Conservation (phyloP, 768 basidiomycete genomes). For the Pleurotus ostreatus region DNA sequence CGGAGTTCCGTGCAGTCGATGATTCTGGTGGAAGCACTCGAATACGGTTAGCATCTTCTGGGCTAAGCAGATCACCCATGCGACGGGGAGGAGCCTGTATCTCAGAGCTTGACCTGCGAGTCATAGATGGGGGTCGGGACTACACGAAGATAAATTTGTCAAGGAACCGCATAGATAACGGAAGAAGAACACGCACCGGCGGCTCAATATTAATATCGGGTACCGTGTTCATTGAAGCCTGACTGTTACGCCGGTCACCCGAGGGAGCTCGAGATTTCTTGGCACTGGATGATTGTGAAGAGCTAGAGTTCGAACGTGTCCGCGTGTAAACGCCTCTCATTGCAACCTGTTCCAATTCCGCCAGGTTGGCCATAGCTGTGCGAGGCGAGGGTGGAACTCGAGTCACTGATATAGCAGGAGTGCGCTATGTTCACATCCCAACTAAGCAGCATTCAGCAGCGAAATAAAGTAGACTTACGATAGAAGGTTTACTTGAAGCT, state of each 20-base stretch:
- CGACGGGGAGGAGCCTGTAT: neutral
- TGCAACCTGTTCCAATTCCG: neutral
- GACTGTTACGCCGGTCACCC: constrained; percentile 11
- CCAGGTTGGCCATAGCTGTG: constrained; percentile 9
- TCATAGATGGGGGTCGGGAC: constrained; percentile 21
- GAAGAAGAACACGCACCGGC: constrained; percentile 25
- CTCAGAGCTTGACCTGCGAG: constrained; percentile 13
- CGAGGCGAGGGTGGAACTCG: constrained; percentile 2
- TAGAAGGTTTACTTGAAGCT: constrained; percentile 26
- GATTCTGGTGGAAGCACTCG: constrained; percentile 5
- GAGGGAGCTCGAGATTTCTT: constrained; percentile 7
- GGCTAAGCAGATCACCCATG: constrained; percentile 9
- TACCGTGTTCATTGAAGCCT: constrained; percentile 20
- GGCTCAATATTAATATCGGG: constrained; percentile 32
- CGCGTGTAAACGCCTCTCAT: constrained; percentile 17
- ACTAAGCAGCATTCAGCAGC: neutral
- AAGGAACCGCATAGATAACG: constrained; percentile 1
- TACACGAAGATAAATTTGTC: constrained; percentile 8
- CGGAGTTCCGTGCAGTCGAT: neutral
- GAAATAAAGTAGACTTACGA: constrained; percentile 24
- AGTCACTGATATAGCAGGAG: neutral
- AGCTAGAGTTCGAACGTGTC: constrained; percentile 21
- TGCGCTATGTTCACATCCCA: neutral
- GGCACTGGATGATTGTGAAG: constrained; percentile 18
- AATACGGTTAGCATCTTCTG: constrained; percentile 10